Base-by-base conservation (phyloP, 192 early-diverging fungal species). In the Rhizophagus clarus region DNA sequence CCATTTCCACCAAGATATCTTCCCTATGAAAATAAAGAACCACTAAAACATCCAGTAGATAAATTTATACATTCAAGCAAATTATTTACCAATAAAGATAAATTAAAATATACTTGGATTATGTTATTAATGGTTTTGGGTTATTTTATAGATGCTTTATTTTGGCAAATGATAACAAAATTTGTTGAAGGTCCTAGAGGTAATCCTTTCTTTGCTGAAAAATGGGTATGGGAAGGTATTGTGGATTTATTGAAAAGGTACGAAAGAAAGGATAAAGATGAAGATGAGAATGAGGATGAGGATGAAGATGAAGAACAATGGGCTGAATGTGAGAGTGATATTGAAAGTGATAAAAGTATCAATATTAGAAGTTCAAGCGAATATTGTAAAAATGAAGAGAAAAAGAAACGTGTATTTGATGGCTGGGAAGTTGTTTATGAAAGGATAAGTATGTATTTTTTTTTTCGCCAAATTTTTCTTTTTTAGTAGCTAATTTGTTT, bases 1-100 rank as follows among this genome's bases (percentile, higher is more conserved):
- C 64, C 76, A 47, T 78, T 78, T 49, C 76, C 76, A 69, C 64
- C 66, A 49, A 42, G 66, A 20, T 78, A 78, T 24, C 26, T 78
- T 11, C 66, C 64, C 4, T 76, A 61, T 76, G 75, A 76, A 42
- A 26, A 24, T 24, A 78, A 78, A 51, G 76, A 78, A 68, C 76
- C 64, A 47, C 31, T 78, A 78, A 6, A 28, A 68, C 76, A 78
- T 45, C 26, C 47, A 51, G 69, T 78, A 40, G 76, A 69, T 78
- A 28, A 31, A 31, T 31, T 78, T 29, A 5, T 78, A 15, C 24
- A 47, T 12, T 78, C 64, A 26, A 34, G 3, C 28, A 24, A 64
- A 5, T 14, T 28, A 64, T 64, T 29, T 28, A 24, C 28, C 29
- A 24, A 64, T 22, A 34, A 20, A 29, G 45, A 78, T 8, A 28